phyloP scores from a whole-genome alignment of 805 yeast genomes.

The Sugiyamaella lignohabitans region DNA sequence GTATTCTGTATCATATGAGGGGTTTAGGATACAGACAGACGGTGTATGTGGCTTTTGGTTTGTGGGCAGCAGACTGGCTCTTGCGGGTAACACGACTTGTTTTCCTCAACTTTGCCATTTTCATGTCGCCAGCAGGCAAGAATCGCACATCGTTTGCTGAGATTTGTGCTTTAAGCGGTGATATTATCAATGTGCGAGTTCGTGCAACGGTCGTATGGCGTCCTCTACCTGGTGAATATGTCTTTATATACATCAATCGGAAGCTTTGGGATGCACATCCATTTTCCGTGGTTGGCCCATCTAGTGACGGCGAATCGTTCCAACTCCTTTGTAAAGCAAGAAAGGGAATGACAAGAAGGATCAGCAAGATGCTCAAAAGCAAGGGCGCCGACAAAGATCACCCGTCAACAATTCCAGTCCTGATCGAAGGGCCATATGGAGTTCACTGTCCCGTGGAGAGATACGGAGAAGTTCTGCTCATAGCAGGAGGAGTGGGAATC shows the following conservation, averaged over 20 bases:
- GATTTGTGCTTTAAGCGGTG: conserved; percentile 38
- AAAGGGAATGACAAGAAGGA: conserved; percentile 45
- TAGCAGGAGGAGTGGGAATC: conserved; percentile 64
- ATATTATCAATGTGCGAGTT: conserved; percentile 45
- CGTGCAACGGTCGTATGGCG: conserved; percentile 51
- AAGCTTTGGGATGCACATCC: conserved; percentile 67
- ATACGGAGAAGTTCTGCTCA: conserved; percentile 42
- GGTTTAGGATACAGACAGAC: conserved; percentile 51
- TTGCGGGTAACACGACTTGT: conserved; percentile 48
- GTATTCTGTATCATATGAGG: conserved; percentile 50
- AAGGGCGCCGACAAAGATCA: conserved; percentile 27
- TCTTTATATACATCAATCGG: conserved; percentile 46
- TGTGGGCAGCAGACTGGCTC: conserved; percentile 65
- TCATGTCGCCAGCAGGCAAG: conserved; percentile 34
- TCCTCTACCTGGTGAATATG: conserved; percentile 55
- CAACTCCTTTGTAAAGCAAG: conserved; percentile 47
- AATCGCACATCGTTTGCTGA: conserved; percentile 31
- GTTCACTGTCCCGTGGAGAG: conserved; percentile 40
- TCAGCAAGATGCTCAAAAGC: conserved; percentile 33
- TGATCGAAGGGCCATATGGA: conserved; percentile 62
- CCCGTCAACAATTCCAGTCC: conserved; percentile 36
- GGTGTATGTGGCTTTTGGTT: conserved; percentile 46
- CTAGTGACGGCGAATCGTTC: conserved; percentile 37
- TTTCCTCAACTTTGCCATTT: conserved; percentile 29
- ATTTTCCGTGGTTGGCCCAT: conserved; percentile 45